Evolutionary conservation across 305 asterid genomes (phyloP).

Genomic region (Ilex paraguariensis): DNA sequence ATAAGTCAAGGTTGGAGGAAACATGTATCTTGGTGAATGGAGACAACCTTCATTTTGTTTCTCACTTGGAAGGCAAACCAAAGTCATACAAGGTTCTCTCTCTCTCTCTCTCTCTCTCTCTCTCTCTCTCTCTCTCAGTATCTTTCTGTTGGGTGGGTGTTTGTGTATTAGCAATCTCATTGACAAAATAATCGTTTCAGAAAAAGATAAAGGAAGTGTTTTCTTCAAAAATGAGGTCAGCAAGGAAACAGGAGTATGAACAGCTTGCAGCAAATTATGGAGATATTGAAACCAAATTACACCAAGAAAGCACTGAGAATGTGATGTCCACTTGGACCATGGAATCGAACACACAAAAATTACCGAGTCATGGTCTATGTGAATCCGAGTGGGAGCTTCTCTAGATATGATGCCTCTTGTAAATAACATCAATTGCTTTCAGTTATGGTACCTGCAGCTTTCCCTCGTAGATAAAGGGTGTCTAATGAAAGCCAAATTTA

Average conservation of each 20-base stretch:
- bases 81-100: constrained; percentile 72
- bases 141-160: neutral
- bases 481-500: neutral
- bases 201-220: constrained; percentile 59
- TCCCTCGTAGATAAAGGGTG: neutral
- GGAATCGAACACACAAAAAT: constrained; percentile 12
- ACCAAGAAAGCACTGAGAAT: constrained; percentile 15
- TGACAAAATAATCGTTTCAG: constrained; percentile 19
- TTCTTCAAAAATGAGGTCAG: constrained; percentile 45
- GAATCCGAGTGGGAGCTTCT: constrained; percentile 88
- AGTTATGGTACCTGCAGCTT: neutral
- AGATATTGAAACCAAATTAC: constrained; percentile 18
- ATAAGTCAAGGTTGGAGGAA: constrained; percentile 44
- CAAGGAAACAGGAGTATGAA: constrained; percentile 38
- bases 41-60: constrained; percentile 21
- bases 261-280: constrained; percentile 19
- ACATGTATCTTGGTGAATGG: constrained; percentile 72
- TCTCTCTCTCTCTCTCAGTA: constrained; percentile 8
- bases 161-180: neutral
- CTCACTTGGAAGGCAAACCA: constrained; percentile 31
- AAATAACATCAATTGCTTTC: constrained; percentile 6
- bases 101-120: constrained; percentile 10
- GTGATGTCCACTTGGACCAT: constrained; percentile 14
- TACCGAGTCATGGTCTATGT: constrained; percentile 19
- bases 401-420: constrained; percentile 16